Evolutionary conservation across 495 filamentous ascomycete species (phyloP).

Genomic region (Glonium stellatum): DNA sequence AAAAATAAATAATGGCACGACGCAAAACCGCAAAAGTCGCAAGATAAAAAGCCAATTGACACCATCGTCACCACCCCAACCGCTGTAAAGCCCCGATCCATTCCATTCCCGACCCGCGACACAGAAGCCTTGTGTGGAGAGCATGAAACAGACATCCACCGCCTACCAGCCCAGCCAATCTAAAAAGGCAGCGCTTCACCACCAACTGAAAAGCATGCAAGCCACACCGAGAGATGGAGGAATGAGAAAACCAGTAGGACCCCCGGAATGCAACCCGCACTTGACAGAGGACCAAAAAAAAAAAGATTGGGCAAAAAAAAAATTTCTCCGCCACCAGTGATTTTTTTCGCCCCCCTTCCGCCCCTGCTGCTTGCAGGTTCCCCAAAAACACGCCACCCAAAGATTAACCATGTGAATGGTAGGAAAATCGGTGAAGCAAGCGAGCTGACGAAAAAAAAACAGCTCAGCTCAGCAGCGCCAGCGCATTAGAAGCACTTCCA

Average conservation of each 20-base stretch:
- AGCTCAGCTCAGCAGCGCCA: background rate
- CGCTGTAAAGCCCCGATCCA: too few species aligned
- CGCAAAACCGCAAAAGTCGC: background rate
- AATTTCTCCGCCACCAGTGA: background rate
- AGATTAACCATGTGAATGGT: background rate
- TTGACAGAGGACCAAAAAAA: too few species aligned
- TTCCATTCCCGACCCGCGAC: background rate
- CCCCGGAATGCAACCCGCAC: background rate
- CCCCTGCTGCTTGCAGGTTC: background rate
- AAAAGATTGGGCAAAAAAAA: too few species aligned
- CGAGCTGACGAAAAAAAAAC: background rate
- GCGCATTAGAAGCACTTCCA: background rate
- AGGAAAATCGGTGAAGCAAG: background rate
- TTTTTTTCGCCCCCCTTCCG: background rate
- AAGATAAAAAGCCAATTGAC: background rate
- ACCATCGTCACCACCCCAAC: background rate
- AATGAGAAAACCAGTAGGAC: background rate
- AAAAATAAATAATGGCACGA: background rate
- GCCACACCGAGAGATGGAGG: background rate
- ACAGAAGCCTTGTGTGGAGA: background rate
- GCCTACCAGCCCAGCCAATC: background rate
- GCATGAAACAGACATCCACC: background rate
- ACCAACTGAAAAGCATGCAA: conserved; percentile 2
- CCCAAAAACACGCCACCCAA: background rate
- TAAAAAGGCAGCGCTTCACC: conserved; percentile 2